These are phyloP conservation scores for Herpetospermum pedunculosum DNA, from an alignment of 306 rosid genomes.

Conservation along the genomic window DNA sequence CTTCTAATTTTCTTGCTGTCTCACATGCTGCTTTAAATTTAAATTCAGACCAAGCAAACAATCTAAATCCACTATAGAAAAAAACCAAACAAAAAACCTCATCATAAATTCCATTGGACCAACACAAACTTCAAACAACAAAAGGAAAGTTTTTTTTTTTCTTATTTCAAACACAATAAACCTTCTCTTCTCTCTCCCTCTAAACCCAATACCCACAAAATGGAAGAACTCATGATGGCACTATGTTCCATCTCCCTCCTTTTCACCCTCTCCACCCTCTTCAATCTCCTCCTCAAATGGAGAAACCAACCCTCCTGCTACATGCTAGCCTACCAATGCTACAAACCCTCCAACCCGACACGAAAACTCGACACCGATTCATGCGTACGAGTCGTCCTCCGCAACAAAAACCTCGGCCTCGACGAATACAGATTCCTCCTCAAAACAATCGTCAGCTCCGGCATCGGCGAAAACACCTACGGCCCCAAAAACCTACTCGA, in stretches of 20 bases:
- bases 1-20: no score
- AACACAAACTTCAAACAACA: background rate
- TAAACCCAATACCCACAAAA: slow-evolving; percentile 1
- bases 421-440: slow-evolving; percentile 53
- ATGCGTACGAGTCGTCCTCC: slow-evolving; percentile 22
- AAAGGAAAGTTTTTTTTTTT: background rate
- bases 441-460: slow-evolving; percentile 59
- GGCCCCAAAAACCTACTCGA: slow-evolving; percentile 47
- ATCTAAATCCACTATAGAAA: background rate
- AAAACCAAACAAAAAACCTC: background rate
- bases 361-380: slow-evolving; percentile 36
- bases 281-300: slow-evolving; percentile 22
- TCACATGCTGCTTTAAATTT: no score
- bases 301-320: slow-evolving; percentile 46
- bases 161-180: background rate
- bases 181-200: background rate
- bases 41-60: background rate
- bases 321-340: slow-evolving; percentile 69
- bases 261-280: slow-evolving; percentile 16
- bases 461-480: slow-evolving; percentile 66
- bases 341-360: slow-evolving; percentile 31
- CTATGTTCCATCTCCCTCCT: slow-evolving; percentile 16
- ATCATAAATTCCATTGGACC: background rate
- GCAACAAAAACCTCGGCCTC: slow-evolving; percentile 47
- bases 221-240: slow-evolving; percentile 28